Evolutionary conservation across 495 filamentous ascomycete genomes (phyloP).

Genomic region (Penicillium canariense): DNA sequence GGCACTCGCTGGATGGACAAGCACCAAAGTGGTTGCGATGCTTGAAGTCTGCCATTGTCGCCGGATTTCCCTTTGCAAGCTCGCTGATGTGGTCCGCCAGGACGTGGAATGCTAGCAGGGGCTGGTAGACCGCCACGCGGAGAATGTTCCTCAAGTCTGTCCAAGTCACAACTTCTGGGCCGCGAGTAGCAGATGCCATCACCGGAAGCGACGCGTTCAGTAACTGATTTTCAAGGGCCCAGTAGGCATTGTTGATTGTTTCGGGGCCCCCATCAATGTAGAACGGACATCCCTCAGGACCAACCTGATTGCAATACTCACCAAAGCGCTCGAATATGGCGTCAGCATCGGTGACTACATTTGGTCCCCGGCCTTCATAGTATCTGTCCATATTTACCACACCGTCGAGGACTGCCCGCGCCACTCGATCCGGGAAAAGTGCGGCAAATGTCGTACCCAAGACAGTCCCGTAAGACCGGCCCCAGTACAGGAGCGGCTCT

Average conservation of each 20-base stretch:
- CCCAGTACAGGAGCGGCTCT: slow-evolving; percentile 59
- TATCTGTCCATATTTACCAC: slow-evolving; percentile 53
- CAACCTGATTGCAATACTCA: slow-evolving; percentile 46
- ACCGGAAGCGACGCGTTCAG: slow-evolving; percentile 48
- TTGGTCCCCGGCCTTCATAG: slow-evolving; percentile 39
- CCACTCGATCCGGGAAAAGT: slow-evolving; percentile 52
- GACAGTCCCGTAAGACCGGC: slow-evolving; percentile 67
- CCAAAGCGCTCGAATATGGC: slow-evolving; percentile 47
- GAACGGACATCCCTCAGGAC: slow-evolving; percentile 39
- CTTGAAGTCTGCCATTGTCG: slow-evolving; percentile 49
- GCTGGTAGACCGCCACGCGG: slow-evolving; percentile 50
- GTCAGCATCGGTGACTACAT: slow-evolving; percentile 49
- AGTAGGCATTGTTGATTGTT: slow-evolving; percentile 42
- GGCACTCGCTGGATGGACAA: slow-evolving; percentile 42
- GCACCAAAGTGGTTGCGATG: slow-evolving; percentile 29
- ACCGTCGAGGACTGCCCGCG: slow-evolving; percentile 50
- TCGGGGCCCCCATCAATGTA: slow-evolving; percentile 37
- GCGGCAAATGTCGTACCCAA: slow-evolving; percentile 58
- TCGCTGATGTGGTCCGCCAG: slow-evolving; percentile 54
- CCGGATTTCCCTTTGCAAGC: slow-evolving; percentile 54
- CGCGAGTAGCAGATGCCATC: slow-evolving; percentile 27
- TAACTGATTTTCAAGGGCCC: slow-evolving; percentile 36
- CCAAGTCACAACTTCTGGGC: slow-evolving; percentile 44
- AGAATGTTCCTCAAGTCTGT: slow-evolving; percentile 38
- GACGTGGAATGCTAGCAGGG: slow-evolving; percentile 54